A percentile compares a stretch with the other conserved stretches of the same genome.
Conservation (phyloP, 1,139 yeast genomes). For the Hansenula sp. region DNA sequence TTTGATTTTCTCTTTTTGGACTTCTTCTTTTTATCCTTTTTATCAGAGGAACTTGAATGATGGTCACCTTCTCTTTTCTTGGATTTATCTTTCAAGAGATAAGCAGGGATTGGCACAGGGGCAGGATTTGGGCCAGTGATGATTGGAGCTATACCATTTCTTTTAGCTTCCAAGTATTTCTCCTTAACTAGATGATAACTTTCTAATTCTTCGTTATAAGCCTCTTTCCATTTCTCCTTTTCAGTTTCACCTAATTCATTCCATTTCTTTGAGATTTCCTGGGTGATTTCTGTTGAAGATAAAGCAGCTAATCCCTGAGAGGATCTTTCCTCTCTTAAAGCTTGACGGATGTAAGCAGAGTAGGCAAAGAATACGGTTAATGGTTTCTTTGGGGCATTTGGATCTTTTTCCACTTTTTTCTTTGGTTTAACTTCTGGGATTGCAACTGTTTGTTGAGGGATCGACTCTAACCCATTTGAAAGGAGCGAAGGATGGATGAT, state of each 20-base stretch:
- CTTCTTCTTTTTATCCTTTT: conserved; percentile 39
- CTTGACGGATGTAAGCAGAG: conserved; percentile 60
- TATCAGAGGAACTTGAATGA: conserved; percentile 18
- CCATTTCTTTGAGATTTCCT: conserved; percentile 78
- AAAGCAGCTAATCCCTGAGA: conserved; percentile 57
- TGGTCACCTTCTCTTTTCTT: conserved; percentile 27
- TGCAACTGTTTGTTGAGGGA: conserved; percentile 3
- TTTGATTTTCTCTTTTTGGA: conserved; percentile 33
- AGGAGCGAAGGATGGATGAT: conserved; percentile 1
- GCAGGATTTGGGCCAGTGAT: conserved; percentile 30
- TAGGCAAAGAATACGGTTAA: conserved; percentile 81
- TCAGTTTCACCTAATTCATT: conserved; percentile 60
- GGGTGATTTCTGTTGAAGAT: conserved; percentile 73
- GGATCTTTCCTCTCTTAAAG: conserved; percentile 61
- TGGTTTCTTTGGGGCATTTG: conserved; percentile 52
- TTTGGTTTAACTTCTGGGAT: conserved; percentile 29
- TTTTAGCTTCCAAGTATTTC: conserved; percentile 54
- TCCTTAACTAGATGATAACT: conserved; percentile 62
- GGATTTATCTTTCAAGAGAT: conserved; percentile 21
- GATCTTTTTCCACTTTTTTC: conserved; percentile 54
- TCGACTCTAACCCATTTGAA: conserved; percentile 4
- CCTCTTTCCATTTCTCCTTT: conserved; percentile 72
- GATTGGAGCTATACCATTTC: conserved; percentile 31
- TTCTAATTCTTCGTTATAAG: conserved; percentile 62
- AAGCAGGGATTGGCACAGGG: conserved; percentile 33